Base-by-base conservation (phyloP, 1,139 yeast genomes). In the Candida sp. region DNA sequence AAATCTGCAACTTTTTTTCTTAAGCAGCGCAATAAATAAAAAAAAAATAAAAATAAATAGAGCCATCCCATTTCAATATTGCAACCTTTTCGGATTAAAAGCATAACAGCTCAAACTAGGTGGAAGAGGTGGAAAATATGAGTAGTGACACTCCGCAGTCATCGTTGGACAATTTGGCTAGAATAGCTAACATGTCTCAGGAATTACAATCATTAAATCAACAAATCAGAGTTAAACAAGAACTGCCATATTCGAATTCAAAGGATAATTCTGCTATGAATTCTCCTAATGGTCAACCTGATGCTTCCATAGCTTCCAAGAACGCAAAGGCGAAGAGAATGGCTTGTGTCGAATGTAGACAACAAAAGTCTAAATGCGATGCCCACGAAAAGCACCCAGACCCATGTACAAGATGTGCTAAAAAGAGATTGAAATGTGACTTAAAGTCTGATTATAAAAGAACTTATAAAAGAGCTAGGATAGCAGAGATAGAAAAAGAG, bases 291-390 rank as follows among this genome's bases (percentile, higher is more conserved):
- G 22, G 34, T 21, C 32, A 15, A 5, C 27, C 33, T 6, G 15
- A 7, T 7, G 27, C 42, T n/a, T 27, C 41, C 1, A 21, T 43
- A 4, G 41, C 41, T 7, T 47, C 50, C 29, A 61, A 61, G 46
- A 36, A 56, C 3, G 61, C 60, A 4, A 65, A 56, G 44, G 57
- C 60, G 12, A 84, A 83, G 57, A 76, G 84, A 49, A 82, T 90
- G 61, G 98, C 98, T 0, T 93, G 99, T 68, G 90, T 88, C 2
- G 97, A 91, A 58, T 93, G 99, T 60, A 78, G 99, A 19, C 99
- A 93, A 63, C 99, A 93, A 60, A 93, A 93, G 64, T 63, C 93
- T 22, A 80, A 84, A 51, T 93, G 98, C 65, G 95, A 89, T 61
- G 96, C 97, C 7, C 81, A 77, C 49, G 90, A 85, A 48, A 75